Conservation (phyloP, 2,329 filamentous ascomycete genomes). For the Immersiporthe knoxdaviesiana region DNA sequence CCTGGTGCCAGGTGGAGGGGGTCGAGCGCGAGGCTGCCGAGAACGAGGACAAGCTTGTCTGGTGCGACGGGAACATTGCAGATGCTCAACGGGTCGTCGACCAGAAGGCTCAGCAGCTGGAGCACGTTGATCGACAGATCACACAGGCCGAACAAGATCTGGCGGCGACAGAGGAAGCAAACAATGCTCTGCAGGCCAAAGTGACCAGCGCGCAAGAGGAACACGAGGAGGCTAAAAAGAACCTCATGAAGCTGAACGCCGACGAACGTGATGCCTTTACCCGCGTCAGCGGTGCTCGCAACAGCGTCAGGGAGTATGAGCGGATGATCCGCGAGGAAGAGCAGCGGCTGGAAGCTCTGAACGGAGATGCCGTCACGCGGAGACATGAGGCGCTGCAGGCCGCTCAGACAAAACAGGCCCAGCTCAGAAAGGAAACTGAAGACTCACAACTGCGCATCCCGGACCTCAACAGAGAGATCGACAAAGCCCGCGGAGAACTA, state of each 20-base stretch:
- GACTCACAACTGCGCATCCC: conserved; percentile 39
- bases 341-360: conserved; percentile 65
- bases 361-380: conserved; percentile 69
- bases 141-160: conserved; percentile 51
- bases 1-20: conserved; percentile 86
- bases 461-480: conserved; percentile 39
- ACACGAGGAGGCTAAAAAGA: conserved; percentile 56
- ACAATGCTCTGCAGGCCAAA: conserved; percentile 50
- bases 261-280: conserved; percentile 69
- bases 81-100: conserved; percentile 42
- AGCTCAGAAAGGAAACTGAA: conserved; percentile 44
- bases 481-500: conserved; percentile 38
- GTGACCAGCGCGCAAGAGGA: conserved; percentile 53
- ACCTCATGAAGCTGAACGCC: conserved; percentile 59
- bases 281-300: conserved; percentile 57
- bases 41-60: conserved; percentile 42
- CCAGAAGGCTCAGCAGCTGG: conserved; percentile 48
- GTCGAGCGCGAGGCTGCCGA: conserved; percentile 62
- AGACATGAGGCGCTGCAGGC: conserved; percentile 63
- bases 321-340: conserved; percentile 59
- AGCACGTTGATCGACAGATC: conserved; percentile 47
- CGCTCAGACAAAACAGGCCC: conserved; percentile 54
- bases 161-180: conserved; percentile 51
- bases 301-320: conserved; percentile 50
- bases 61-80: conserved; percentile 49